Evolutionary conservation across 2,329 filamentous ascomycete genomes (phyloP), one percentile per base, ranked within the genome.

Genomic region (Penicillium sp.): DNA sequence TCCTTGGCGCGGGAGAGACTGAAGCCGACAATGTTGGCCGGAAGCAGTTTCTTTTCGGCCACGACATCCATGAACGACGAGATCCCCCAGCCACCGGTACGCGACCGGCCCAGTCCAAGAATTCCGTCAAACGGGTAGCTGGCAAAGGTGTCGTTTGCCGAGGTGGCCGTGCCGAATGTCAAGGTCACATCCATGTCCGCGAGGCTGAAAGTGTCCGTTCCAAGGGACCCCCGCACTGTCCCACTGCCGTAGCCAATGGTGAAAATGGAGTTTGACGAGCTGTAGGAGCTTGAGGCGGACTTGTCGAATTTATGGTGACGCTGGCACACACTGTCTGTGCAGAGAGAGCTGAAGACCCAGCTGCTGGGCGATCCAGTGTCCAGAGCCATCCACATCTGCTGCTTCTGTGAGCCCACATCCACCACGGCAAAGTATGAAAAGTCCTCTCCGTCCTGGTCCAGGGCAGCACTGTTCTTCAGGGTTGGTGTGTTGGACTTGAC

Each of bases 41-140:
- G 60, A 38, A 93, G 71, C 18, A 79, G 60, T 24, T 78, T 75
- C n/a, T 78, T 73, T 1, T 76, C 60, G 12, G 74, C 72, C 39
- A 94, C 68, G 2, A 77, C 71, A 35, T 84, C 74, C 64, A 93
- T 75, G 57, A 93, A 83, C 39, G 83, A 87, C 18, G 85, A 79
- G 4, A 78, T 61, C 3, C 62, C 63, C 49, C 73, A 64, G 3
- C 65, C 77, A 33, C 72, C 73, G 3, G 78, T 78, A 9, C 75
- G 72, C 51, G 77, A 78, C 58, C 84, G 82, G 12, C 86, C 85
- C 25, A 95, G 71, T 4, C 89, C 90, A 3, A 95, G 72, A 42
- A 95, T 94, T 25, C 90, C 90, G 65, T 95, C 90, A 67, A 95
- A 90, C 1, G 88, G 85, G 59, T 91, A 95, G 45, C 79, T 78